Base-by-base conservation (phyloP, 805 yeast species). In the Candida dendrica region DNA sequence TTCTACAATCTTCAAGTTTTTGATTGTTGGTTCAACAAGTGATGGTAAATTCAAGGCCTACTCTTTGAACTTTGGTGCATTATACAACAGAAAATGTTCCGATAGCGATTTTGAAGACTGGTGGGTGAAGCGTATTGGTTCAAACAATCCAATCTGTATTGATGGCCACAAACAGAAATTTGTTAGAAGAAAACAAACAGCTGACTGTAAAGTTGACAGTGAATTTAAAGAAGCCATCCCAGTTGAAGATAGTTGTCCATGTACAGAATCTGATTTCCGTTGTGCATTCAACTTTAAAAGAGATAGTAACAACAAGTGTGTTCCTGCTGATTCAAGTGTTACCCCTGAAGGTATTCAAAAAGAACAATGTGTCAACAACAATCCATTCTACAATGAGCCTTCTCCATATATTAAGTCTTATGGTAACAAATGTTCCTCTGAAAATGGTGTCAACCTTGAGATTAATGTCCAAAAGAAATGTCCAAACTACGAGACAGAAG, bases 151-250 rank as follows among this genome's bases (percentile, higher is more conserved):
- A 42, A 48, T 47, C 46, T 87, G 95, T 65, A 66, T 84, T 16
- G 68, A 72, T 63, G 96, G 96, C 7, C 83, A 77, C 43, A 72
- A 66, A 47, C 85, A 81, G 51, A 74, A 68, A 47, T 81, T 77
- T 55, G 57, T 49, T 37, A 72, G 95, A 59, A 77, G 95, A 64
- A 80, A 79, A 51, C 68, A 69, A 37, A 75, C 71, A 36, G 74
- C 90, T 1, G 55, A 77, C 44, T 88, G 96, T 66, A 64, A 65
- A 6, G 59, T 63, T 18, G 68, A 63, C 7, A 53, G 58, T 20
- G 46, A 62, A 14, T 66, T 57, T 44, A 58, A 63, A 14, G 72
- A 72, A 43, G 55, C 66, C 8, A 37, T 56, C 22, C 59, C 68
- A 8, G 52, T 56, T 20, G 78, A 75, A 45, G 81, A 75, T 41